Conservation (phyloP, 2,329 filamentous ascomycete species). For the Emergomyces orientalis region DNA sequence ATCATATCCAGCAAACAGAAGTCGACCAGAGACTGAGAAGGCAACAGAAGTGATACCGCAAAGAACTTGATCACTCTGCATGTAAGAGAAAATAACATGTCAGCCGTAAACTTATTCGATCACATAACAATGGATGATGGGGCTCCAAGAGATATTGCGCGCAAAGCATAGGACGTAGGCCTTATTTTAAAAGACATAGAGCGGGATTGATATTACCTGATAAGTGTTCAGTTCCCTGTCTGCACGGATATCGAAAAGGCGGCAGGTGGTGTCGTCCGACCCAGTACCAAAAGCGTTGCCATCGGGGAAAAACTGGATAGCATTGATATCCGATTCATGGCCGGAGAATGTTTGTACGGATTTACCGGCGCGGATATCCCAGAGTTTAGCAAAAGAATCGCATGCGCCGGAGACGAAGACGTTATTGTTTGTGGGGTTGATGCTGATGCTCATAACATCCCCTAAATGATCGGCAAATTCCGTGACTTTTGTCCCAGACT, state of each 20-base stretch:
- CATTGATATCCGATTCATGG: conserved; percentile 98
- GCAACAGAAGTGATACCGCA: conserved; percentile 98
- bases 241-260: conserved; percentile 93
- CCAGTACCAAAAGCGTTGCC: conserved; percentile 97
- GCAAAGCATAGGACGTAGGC: not conserved
- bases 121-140: not conserved
- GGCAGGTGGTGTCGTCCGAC: conserved; percentile 93
- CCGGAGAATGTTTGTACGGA: conserved; percentile 97
- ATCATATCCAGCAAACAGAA: conserved; percentile 95
- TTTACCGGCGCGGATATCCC: conserved; percentile 97
- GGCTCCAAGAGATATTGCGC: not conserved
- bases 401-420: conserved; percentile 99
- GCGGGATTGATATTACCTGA: conserved; percentile 40
- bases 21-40: conserved; percentile 88
- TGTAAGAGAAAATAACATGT: conserved; percentile 11
- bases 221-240: conserved; percentile 69
- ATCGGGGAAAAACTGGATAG: conserved; percentile 98
- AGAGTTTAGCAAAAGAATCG: conserved; percentile 95
- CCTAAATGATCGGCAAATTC: conserved; percentile 97
- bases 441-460: conserved; percentile 99
- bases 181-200: not conserved
- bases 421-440: conserved; percentile 98
- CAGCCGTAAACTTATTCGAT: conserved; percentile 5
- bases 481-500: conserved; percentile 92
- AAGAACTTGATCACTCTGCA: conserved; percentile 86